Evolutionary conservation across 805 yeast genomes (phyloP).

Genomic region (Monosporozyma solicola): DNA sequence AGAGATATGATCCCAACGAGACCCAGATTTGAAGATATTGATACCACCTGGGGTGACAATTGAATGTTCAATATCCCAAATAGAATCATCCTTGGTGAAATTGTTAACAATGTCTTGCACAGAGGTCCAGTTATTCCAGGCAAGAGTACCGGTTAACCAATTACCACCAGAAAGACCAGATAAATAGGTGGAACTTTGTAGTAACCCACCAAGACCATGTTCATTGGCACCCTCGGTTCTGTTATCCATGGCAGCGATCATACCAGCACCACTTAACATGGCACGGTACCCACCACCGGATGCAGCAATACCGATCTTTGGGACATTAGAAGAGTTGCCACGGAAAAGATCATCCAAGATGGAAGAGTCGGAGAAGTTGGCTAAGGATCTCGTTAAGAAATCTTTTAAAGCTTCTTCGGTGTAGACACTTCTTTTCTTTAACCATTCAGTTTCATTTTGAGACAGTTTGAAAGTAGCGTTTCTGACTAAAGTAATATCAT

Average conservation of each 20-base stretch:
- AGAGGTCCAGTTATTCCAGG: slow-evolving; percentile 63
- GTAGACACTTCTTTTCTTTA: slow-evolving; percentile 36
- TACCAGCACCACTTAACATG: slow-evolving; percentile 80
- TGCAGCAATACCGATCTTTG: slow-evolving; percentile 51
- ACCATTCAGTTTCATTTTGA: slow-evolving; percentile 41
- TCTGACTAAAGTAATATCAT: slow-evolving; percentile 32
- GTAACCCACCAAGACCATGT: slow-evolving; percentile 61
- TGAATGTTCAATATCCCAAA: slow-evolving; percentile 63
- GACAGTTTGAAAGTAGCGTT: slow-evolving; percentile 37
- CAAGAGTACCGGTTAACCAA: slow-evolving; percentile 67
- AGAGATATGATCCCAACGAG: slow-evolving; percentile 45
- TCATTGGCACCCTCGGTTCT: slow-evolving; percentile 49
- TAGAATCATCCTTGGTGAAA: slow-evolving; percentile 31
- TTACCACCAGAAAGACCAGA: slow-evolving; percentile 80
- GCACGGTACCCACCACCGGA: slow-evolving; percentile 92
- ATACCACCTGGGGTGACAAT: slow-evolving; percentile 57
- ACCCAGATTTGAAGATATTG: slow-evolving; percentile 42
- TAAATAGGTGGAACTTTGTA: slow-evolving; percentile 62
- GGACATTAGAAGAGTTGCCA: slow-evolving; percentile 22
- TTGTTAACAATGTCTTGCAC: slow-evolving; percentile 47
- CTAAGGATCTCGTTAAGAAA: slow-evolving; percentile 37
- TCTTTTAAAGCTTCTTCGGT: slow-evolving; percentile 37
- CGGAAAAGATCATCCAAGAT: slow-evolving; percentile 15
- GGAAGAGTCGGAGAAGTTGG: slow-evolving; percentile 16
- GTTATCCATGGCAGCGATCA: slow-evolving; percentile 72